Base-by-base conservation (phyloP, 805 yeast genomes). In the Cyberlindnera mississippiensis region DNA sequence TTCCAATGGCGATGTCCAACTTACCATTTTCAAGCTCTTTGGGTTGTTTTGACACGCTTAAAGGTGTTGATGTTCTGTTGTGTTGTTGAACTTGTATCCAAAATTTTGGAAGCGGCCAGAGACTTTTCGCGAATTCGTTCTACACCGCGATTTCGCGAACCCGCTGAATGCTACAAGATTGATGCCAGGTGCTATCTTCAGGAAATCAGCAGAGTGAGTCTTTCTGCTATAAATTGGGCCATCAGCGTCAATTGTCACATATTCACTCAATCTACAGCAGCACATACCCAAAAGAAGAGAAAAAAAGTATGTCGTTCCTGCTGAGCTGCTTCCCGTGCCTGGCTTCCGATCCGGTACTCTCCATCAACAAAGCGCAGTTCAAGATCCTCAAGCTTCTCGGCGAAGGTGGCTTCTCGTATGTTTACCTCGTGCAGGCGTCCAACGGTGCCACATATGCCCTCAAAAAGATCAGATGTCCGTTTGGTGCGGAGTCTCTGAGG, bases 381-480 rank as follows among this genome's bases (percentile, higher is more conserved):
- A 71, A 68, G 52, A 82, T 90, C 14, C 64, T 79, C 40, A 73
- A 78, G 45, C 70, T 90, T n/a, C 67, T 90, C 6, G 96, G 96
- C 9, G 97, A 89, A 65, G 95, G 96, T 3, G 95, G 93, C 12
- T 85, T 84, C 57, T 82, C 95, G 1, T 88, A 84, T 52, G 96
- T 87, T 8, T 90, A 90, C 56, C 67, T 88, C 17, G 95, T 89
- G 4, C 71, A 78, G 49, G 67, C 69, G 19, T 51, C 59, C 10
- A 66, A 70, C 49, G 66, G 72, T 27, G 73, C 73, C 28, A 52
- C 65, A 33, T 85, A 78, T 56, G 96, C 96, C 3, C 66, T 90
- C 56, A 90, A 90, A 67, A 85, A 85, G 66, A 85, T 88, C 40
- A 69, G 90, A 46, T 89, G 96, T 61, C 89, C 95, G 2, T 85